phyloP scores from a whole-genome alignment of 768 basidiomycete genomes.

The Inosperma sp. region DNA sequence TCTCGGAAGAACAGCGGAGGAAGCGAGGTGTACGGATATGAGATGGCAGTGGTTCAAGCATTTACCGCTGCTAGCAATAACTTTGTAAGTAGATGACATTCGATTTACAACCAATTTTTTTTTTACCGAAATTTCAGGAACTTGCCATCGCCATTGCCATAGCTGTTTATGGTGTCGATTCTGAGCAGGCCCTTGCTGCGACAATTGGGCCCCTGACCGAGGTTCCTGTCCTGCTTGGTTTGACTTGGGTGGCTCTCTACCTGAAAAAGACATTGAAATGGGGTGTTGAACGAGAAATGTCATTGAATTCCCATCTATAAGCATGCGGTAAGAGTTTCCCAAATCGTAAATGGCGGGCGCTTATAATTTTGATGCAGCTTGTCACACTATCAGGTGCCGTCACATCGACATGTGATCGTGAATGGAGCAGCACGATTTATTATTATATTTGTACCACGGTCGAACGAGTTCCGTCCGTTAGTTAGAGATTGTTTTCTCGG shows the following conservation, averaged over 20 bases:
- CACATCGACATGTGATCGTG: too few species aligned
- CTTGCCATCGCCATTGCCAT: slow-evolving; percentile 81
- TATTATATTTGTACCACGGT: too few species aligned
- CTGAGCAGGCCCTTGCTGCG: slow-evolving; percentile 76
- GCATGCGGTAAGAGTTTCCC: too few species aligned
- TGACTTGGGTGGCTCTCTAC: slow-evolving; percentile 62
- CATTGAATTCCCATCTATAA: too few species aligned
- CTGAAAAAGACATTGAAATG: slow-evolving; percentile 40
- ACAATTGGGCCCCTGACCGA: slow-evolving; percentile 76
- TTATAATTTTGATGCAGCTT: too few species aligned
- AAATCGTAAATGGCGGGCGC: too few species aligned
- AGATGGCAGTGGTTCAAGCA: slow-evolving; percentile 70
- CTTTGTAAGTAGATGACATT: slow-evolving; percentile 42
- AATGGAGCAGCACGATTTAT: too few species aligned
- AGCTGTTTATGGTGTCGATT: slow-evolving; percentile 71
- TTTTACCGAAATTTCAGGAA: slow-evolving; percentile 40
- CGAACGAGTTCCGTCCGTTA: too few species aligned
- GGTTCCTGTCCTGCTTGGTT: slow-evolving; percentile 67
- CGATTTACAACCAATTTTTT: background rate
- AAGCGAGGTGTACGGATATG: slow-evolving; percentile 43
- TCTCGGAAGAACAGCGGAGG: slow-evolving; percentile 14
- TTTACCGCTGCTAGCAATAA: slow-evolving; percentile 83
- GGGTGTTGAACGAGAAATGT: slow-evolving; percentile 19
- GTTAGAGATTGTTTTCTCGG: too few species aligned
- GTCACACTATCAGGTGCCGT: too few species aligned